Base-by-base conservation (phyloP, 1,139 yeast species). In the Hyphopichia burtonii region DNA sequence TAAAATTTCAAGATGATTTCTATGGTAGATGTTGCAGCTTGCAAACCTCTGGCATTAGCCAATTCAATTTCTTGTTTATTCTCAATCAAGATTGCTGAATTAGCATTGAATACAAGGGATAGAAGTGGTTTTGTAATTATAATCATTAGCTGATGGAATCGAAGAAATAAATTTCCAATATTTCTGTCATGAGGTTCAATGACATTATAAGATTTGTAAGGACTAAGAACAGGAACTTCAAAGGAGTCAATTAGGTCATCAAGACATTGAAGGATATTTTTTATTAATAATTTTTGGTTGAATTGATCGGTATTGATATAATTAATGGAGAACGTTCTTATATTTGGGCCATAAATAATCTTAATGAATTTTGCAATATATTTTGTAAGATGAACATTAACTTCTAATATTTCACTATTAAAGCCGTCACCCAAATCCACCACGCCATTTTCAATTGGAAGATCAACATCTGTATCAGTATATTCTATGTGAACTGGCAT, bases 391-490 rank as follows among this genome's bases (percentile, higher is more conserved):
- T 70, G 74, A 14, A 71, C 76, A 46, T 71, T 70, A 28, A 63
- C 50, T 43, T 68, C 74, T 36, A 71, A 55, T 8, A 60, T 43
- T 32, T 58, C 59, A n/a, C 54, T 41, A 45, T 68, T 66, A 44
- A 68, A 71, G 12, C 52, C 43, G 45, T 70, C 76, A 25, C 56
- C 42, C 35, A 47, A 38, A 32, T 68, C 51, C 39, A 63, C 66
- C 23, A 53, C 43, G n/a, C 45, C 40, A 46, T 67, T 64, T 49
- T 70, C 73, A 36, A 57, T 43, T 10, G 80, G 76, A 40, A 74
- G 56, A 37, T 75, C 80, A 18, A 74, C 76, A 43, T 75, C 80
- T 3, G 80, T 75, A 50, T 76, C 79, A 16, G 76, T 66, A 47
- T 67, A 71, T 44, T 72, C 74, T 37, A 76, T 68, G 51, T 74